Evolutionary conservation across 2,329 filamentous ascomycete species (phyloP), one percentile per base, ranked within the genome.

Genomic region (Didymella pinodella): DNA sequence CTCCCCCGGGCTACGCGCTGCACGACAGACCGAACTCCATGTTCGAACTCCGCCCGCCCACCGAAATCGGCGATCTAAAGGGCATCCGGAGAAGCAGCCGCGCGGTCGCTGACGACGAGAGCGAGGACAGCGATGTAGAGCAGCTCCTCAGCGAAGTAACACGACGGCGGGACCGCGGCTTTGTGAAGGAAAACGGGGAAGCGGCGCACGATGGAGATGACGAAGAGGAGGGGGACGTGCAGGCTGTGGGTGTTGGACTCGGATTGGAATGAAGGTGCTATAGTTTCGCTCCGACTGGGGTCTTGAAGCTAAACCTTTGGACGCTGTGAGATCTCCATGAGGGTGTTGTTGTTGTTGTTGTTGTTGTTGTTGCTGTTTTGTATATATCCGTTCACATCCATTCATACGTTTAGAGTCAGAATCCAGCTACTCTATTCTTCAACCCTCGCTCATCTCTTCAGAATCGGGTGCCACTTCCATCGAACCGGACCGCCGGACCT

Each of bases 21-120:
- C 53, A 66, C 18, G 73, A 75, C 32, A 68, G 76, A 2, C 74
- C 75, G 0, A 65, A 67, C 8, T 71, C 67, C 1, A 78, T 78
- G 76, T 75, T 76, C 45, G 76, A 78, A 48, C 69, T 77, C 7
- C 65, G 75, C 0, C 64, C 68, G 11, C 65, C 71, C 12, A 70
- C 57, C n/a, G 70, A 40, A 7, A 40, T 71, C 16, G 59, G 48
- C 14, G 56, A 68, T 26, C 16, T 72, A 2, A 63, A 64, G 8
- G 65, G 53, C 34, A 59, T 83, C 1, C 71, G 76, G 38, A 64
- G 81, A 49, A 81, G 83, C 64, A 80, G 77, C 51, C 69, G 77
- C 16, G 81, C 83, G 0, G 82, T 84, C 63, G 78, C 79, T 49
- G 80, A 82, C 59, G 80, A 63, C 14, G 65, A 65, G 4, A 64